Conservation (phyloP, 257 asterid species). For the Gardenia jasminoides region DNA sequence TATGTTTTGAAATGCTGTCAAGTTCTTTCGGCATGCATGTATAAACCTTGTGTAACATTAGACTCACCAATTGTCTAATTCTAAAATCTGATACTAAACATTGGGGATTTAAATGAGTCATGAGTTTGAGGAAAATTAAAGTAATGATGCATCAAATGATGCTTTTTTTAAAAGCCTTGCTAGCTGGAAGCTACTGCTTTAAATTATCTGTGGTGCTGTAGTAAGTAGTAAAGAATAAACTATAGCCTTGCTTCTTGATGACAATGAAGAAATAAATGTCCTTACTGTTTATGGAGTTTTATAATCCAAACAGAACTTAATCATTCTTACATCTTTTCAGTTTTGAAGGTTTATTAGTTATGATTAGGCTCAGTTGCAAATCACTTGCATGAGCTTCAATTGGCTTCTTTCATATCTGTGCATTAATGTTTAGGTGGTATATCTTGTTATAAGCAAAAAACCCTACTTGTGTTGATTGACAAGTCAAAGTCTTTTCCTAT, state of each 20-base stretch:
- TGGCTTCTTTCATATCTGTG: neutral
- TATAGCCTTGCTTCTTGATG: neutral
- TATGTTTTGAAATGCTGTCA: neutral
- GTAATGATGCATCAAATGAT: neutral
- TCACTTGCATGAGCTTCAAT: slow-evolving; percentile 2
- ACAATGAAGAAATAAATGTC: neutral
- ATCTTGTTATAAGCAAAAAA: neutral
- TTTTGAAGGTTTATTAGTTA: neutral
- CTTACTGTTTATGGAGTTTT: neutral
- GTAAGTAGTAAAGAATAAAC: neutral
- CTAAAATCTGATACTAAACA: neutral
- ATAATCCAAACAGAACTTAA: neutral
- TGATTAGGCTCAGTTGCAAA: neutral
- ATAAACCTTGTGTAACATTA: neutral
- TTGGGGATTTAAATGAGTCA: neutral
- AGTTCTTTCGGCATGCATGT: neutral
- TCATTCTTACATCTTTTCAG: neutral
- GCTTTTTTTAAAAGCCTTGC: neutral
- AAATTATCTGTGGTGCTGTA: neutral
- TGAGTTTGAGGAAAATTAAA: neutral
- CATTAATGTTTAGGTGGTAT: neutral
- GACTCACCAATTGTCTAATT: neutral
- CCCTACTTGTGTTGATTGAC: neutral
- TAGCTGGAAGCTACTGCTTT: neutral
- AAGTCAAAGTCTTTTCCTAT: neutral